These are phyloP conservation scores for Magnolia officinalis DNA, from an alignment of 164 flowering plant species.

Conservation along the genomic window DNA sequence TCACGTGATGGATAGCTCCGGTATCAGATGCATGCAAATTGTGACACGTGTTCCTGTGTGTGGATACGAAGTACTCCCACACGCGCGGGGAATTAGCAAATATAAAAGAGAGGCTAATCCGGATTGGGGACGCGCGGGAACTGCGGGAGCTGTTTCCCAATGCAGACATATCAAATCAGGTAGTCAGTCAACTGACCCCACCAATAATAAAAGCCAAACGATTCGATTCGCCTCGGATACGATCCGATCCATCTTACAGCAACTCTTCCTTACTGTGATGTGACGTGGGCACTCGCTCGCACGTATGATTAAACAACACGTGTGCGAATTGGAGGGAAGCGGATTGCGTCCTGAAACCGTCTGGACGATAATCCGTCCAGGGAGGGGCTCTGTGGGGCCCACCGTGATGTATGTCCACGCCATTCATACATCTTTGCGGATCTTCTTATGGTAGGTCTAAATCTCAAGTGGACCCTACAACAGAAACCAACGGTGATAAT, in stretches of 20 bases:
- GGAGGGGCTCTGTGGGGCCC: too few species aligned
- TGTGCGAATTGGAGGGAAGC: too few species aligned
- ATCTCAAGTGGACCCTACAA: too few species aligned
- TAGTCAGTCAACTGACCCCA: neutral
- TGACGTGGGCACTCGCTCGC: neutral
- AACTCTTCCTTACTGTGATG: constrained; percentile 1
- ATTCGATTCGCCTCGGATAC: constrained; percentile 12
- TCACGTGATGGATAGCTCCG: too few species aligned
- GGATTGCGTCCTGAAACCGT: too few species aligned
- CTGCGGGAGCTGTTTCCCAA: constrained; percentile 7
- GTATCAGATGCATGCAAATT: too few species aligned
- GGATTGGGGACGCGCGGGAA: neutral
- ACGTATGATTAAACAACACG: neutral
- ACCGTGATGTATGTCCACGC: too few species aligned
- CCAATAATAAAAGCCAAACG: neutral
- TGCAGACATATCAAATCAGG: constrained; percentile 5
- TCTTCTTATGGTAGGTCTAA: too few species aligned
- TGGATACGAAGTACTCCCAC: neutral
- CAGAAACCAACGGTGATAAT: too few species aligned
- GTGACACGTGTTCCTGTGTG: neutral
- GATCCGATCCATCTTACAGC: constrained; percentile 5
- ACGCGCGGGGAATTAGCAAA: neutral
- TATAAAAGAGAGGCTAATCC: neutral
- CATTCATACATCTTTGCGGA: too few species aligned
- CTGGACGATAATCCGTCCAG: too few species aligned